Evolutionary conservation across 2,329 filamentous ascomycete species (phyloP), one percentile per base, ranked within the genome.

Genomic region (Nigrospora oryzae): DNA sequence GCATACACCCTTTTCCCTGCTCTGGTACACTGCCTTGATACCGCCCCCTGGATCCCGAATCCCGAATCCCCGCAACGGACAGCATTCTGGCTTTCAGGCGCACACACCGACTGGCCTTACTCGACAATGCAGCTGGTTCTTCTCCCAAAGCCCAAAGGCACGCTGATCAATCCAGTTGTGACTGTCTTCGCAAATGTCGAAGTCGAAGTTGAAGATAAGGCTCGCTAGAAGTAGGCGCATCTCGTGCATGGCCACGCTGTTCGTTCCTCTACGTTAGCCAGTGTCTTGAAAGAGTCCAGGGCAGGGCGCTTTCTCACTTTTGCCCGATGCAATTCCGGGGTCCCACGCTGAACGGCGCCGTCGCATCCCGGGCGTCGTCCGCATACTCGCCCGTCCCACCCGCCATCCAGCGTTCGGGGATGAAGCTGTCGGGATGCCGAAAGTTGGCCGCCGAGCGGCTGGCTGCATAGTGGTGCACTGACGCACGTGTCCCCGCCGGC

Each of bases 271-370:
- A 10, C 23, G 23, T 28, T 28, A 28, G 23, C 23, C 23, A n/a
- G n/a, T n/a, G n/a, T n/a, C n/a, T n/a, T n/a, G n/a, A n/a, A 10
- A 28, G 23, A 28, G 23, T 28, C 5, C 23, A 28, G 7, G 8
- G 23, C 5, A 28, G 7, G 23, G 23, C 5, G 23, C 23, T 28
- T 28, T 7, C 37, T 38, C 28, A 38, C 37, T 52, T 55, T 46
- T 53, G 48, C 14, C 53, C 53, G 2, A 56, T n/a, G 36, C 52
- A 56, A 36, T 53, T 53, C 15, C 53, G 49, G 4, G 53, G 47
- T 1, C 53, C 53, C 8, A 44, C 39, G 6, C 37, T 38, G 30
- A 55, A 55, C 4, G 52, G 52, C 42, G 54, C 49, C 33, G 50
- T 46, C 11, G 46, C 49, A 10, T 55, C 52, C 8, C 43, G 43